These are phyloP conservation scores for Verbascum thapsus DNA, from an alignment of 257 asterid genomes.

Conservation along the genomic window DNA sequence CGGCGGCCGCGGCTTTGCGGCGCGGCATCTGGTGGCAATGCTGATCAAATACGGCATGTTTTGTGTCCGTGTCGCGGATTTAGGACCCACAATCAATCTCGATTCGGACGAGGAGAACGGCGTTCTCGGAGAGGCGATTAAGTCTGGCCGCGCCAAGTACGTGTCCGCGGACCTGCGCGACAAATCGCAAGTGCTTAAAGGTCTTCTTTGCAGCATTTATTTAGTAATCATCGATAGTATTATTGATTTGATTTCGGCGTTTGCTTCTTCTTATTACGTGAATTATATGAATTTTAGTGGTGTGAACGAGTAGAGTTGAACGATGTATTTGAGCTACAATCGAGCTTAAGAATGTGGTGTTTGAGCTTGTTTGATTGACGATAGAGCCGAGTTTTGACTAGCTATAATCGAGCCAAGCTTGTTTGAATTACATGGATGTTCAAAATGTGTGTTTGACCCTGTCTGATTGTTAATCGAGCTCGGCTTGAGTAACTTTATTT, in stretches of 20 bases:
- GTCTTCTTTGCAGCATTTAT: conserved; percentile 20
- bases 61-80: conserved; percentile 59
- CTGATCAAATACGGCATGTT: conserved; percentile 54
- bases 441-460: no score
- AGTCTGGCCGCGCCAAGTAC: conserved; percentile 57
- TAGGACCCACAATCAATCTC: conserved; percentile 45
- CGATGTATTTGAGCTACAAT: no score
- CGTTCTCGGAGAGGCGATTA: conserved; percentile 46
- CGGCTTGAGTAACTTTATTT: no score
- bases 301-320: no score
- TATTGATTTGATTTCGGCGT: not conserved
- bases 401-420: no score
- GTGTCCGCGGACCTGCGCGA: conserved; percentile 69
- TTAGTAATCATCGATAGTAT: not conserved
- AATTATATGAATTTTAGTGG: no score
- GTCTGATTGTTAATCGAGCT: no score
- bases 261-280: no score
- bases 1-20: conserved; percentile 82
- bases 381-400: no score
- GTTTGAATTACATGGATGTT: no score
- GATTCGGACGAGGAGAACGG: conserved; percentile 57
- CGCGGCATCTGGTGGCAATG: conserved; percentile 72
- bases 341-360: no score
- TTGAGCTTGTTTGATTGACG: no score
- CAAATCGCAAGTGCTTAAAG: conserved; percentile 63